Evolutionary conservation across 139 green algal genomes (phyloP), one percentile per base, ranked within the genome.

Genomic region (Chlorokybus atmophyticus): DNA sequence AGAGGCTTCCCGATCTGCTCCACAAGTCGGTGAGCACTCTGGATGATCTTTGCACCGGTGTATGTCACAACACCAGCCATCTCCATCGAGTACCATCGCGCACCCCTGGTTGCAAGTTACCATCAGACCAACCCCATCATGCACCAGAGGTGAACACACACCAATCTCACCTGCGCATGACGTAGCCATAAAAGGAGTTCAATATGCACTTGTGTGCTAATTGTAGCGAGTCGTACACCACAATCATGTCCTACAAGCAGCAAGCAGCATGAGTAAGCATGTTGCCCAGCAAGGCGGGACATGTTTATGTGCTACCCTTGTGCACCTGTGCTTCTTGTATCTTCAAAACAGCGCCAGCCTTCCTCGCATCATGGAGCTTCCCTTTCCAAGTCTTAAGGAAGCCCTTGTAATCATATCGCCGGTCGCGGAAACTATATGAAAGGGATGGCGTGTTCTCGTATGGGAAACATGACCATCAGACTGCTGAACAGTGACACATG

Each of bases 121-220:
- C 14, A 44, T n/a, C n/a, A n/a, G n/a, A n/a, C 14, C 27, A 57
- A n/a, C n/a, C n/a, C n/a, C 35, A 14, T 10, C 35, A 44, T 44
- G 35, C 35, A 44, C 10, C 10, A 44, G 14, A 14, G 35, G 35
- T 44, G 35, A 14, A 44, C 10, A 14, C 35, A 44, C 10, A 14
- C 14, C 10, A 44, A 44, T 10, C 62, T 69, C n/a, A 70, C 59
- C 71, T 78, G 48, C 70, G 60, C 70, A 78, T 78, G 52, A 78
- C 70, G 52, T 78, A 78, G 38, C 70, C 87, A 71, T 95, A 94
- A 71, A 94, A 94, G 25, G 79, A 93, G 79, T 98, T 98, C 60
- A 98, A 81, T 75, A 98, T 98, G 83, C 90, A 98, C 82, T 98
- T 98, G 83, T 97, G 90, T 23, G 90, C 90, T 64, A 98, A 85